Evolutionary conservation across 2,329 filamentous ascomycete genomes (phyloP), one percentile per base, ranked within the genome.

Genomic region (Clonostachys chloroleuca): DNA sequence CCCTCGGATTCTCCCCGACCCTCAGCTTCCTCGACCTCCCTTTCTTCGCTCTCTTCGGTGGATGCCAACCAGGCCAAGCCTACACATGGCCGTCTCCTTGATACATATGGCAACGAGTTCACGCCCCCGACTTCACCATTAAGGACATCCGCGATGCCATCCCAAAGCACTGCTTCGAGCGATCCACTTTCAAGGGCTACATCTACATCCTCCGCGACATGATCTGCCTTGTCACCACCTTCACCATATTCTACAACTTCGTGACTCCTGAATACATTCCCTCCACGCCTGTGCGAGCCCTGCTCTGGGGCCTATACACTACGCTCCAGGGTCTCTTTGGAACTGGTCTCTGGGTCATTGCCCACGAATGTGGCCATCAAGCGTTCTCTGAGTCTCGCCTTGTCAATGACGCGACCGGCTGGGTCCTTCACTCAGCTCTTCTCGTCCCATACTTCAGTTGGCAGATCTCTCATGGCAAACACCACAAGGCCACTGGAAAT

Each of bases 381-480:
- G 86, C 94, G 51, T 97, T 99, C 77, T 97, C 94, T 40, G 76
- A 88, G n/a, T 96, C 89, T 60, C 92, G 89, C 75, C 74, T 83
- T 12, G 70, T 96, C 65, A 97, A 97, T 75, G 91, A 97, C 70
- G 82, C 88, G 20, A 90, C 94, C 49, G 92, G 92, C 61, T 96
- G 89, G 89, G 68, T 96, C 65, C 82, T 89, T 58, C 92, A 97
- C 75, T 96, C 92, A 36, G 69, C 83, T 41, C 83, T 96, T 37
- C 78, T 96, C 48, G 92, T 99, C 44, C 94, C 94, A 17, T 99
- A 97, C 77, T 99, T 96, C 77, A 95, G 90, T 65, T 99, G 94
- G 94, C 95, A 99, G 76, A 92, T 97, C 72, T 96, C 91, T 56
- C 94, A 99, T 75, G 88, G 91, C 76, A 96, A 96, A 83, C 94